Conservation (phyloP, 441 rosid genomes). For the Arabidopsis lyrata region DNA sequence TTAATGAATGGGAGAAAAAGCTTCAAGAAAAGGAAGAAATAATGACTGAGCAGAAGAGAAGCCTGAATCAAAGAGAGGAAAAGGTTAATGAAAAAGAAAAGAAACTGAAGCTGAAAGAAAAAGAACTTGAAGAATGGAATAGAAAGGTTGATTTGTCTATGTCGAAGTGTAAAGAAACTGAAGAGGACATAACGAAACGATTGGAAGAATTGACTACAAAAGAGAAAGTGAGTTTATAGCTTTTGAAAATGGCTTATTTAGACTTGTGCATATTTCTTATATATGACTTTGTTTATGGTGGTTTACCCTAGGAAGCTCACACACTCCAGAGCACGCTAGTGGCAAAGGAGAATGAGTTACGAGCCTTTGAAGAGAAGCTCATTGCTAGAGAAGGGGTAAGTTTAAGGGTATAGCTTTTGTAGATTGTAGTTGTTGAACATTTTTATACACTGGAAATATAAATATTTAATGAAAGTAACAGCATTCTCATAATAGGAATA, state of each 20-base stretch:
- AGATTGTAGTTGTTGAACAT: neutral
- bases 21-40: slow-evolving; percentile 63
- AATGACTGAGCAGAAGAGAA: slow-evolving; percentile 61
- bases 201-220: slow-evolving; percentile 63
- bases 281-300: slow-evolving; percentile 36
- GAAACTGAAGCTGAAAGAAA: slow-evolving; percentile 56
- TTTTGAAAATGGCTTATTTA: slow-evolving; percentile 17
- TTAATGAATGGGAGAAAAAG: slow-evolving; percentile 72
- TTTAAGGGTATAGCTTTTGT: slow-evolving; percentile 28
- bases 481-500: neutral
- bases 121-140: slow-evolving; percentile 61
- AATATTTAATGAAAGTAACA: neutral
- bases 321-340: slow-evolving; percentile 53
- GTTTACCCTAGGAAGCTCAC: slow-evolving; percentile 57
- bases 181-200: slow-evolving; percentile 57
- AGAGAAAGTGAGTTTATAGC: slow-evolving; percentile 63
- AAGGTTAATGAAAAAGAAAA: slow-evolving; percentile 63
- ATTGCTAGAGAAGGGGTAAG: slow-evolving; percentile 81
- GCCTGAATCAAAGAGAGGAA: slow-evolving; percentile 67
- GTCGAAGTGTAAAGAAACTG: slow-evolving; percentile 64
- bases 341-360: slow-evolving; percentile 62
- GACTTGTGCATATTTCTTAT: slow-evolving; percentile 13
- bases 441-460: slow-evolving; percentile 1
- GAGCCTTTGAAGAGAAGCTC: slow-evolving; percentile 72
- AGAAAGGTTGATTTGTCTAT: slow-evolving; percentile 56